Conservation (phyloP, 179 eudicot genomes). For the Beta corolliflora region DNA sequence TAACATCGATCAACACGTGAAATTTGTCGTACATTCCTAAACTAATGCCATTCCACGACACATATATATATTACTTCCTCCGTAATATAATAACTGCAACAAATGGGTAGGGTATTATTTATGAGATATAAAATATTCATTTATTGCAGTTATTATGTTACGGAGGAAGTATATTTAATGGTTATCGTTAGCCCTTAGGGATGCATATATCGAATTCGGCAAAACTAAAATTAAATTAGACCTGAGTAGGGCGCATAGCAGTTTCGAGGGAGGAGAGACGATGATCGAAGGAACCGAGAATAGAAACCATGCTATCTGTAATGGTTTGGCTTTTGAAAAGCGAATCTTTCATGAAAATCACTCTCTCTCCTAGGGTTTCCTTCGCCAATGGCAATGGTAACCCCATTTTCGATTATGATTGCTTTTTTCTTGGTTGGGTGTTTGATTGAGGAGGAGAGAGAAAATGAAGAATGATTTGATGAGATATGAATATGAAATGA, state of each 20-base stretch:
- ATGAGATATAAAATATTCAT: too few species aligned
- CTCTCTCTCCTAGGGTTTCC: slow-evolving; percentile 56
- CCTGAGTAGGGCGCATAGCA: slow-evolving; percentile 91
- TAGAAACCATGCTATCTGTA: slow-evolving; percentile 65
- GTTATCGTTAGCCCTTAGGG: too few species aligned
- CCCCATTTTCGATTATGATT: slow-evolving; percentile 21
- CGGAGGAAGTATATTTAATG: too few species aligned
- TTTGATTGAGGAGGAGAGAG: neutral
- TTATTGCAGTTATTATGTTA: too few species aligned
- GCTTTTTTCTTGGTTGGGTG: neutral
- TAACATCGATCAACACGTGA: too few species aligned
- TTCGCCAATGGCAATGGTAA: slow-evolving; percentile 29
- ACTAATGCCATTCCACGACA: too few species aligned
- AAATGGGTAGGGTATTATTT: too few species aligned
- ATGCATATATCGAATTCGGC: too few species aligned
- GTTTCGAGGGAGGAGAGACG: slow-evolving; percentile 86
- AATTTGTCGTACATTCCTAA: too few species aligned
- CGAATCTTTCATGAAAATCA: slow-evolving; percentile 54
- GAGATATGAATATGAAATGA: neutral
- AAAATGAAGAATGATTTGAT: neutral
- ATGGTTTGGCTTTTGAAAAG: slow-evolving; percentile 58
- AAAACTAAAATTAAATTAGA: neutral
- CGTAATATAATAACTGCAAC: too few species aligned
- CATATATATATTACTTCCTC: too few species aligned
- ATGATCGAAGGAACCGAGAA: slow-evolving; percentile 80